Evolutionary conservation across 2,329 filamentous ascomycete genomes (phyloP).

Genomic region (Clarireedia sp.): DNA sequence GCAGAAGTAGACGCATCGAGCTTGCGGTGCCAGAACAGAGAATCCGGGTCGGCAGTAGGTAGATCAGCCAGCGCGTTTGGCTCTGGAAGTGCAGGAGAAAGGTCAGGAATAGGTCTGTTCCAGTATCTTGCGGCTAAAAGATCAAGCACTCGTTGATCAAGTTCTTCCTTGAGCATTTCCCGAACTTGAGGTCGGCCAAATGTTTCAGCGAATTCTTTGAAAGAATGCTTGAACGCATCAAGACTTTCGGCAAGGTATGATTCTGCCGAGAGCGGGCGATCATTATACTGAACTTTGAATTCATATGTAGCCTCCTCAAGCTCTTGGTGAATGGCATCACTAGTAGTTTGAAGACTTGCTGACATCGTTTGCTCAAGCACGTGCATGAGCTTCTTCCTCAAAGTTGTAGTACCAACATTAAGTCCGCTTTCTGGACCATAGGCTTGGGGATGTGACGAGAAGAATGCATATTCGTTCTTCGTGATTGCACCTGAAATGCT

Average conservation of each 20-base stretch:
- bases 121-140: conserved; percentile 89
- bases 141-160: conserved; percentile 92
- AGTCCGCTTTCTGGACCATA: conserved; percentile 69
- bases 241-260: conserved; percentile 93
- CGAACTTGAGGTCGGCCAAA: conserved; percentile 88
- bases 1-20: conserved; percentile 86
- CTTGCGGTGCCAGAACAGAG: conserved; percentile 87
- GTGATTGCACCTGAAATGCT: conserved; percentile 76
- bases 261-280: conserved; percentile 86
- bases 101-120: conserved; percentile 88
- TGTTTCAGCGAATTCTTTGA: conserved; percentile 83
- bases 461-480: conserved; percentile 83
- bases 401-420: conserved; percentile 71
- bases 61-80: conserved; percentile 68
- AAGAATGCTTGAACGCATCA: conserved; percentile 95
- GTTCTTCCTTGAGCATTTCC: conserved; percentile 79
- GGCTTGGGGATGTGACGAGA: conserved; percentile 72
- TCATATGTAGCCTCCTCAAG: conserved; percentile 96
- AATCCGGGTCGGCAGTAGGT: conserved; percentile 76
- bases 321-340: conserved; percentile 88
- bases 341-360: conserved; percentile 77
- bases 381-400: conserved; percentile 94
- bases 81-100: conserved; percentile 59
- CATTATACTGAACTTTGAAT: conserved; percentile 99
- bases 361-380: conserved; percentile 98